These are phyloP conservation scores for Usnea hakonensis DNA, from an alignment of 495 filamentous ascomycete genomes.

Conservation along the genomic window DNA sequence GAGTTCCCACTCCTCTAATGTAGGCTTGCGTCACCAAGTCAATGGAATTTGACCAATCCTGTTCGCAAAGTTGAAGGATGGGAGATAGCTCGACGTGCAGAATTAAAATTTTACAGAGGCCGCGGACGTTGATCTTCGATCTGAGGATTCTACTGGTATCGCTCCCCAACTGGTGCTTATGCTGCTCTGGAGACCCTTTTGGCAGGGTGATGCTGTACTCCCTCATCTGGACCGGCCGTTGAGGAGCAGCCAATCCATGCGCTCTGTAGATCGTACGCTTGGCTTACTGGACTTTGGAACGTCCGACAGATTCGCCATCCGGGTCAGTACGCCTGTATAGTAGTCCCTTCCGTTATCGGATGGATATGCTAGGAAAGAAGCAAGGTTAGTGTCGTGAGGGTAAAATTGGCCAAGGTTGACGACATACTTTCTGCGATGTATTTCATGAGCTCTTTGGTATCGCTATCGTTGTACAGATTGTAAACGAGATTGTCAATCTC, in stretches of 20 bases:
- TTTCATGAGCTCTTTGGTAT: slow-evolving; percentile 15
- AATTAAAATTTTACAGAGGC: not conserved
- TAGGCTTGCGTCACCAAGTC: not conserved
- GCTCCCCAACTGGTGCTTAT: not conserved
- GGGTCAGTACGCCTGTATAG: slow-evolving; percentile 16
- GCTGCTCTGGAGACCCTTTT: not conserved
- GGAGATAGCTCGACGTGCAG: not conserved
- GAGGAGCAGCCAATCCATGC: slow-evolving; percentile 19
- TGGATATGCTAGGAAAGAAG: not conserved
- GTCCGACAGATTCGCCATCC: slow-evolving; percentile 17
- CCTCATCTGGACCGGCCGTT: slow-evolving; percentile 5
- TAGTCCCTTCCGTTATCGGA: slow-evolving; percentile 16
- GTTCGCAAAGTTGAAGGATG: not conserved
- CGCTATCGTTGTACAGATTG: slow-evolving; percentile 15
- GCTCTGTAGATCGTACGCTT: slow-evolving; percentile 15
- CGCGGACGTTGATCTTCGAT: not conserved
- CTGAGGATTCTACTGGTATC: not conserved
- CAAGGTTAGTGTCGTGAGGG: not conserved
- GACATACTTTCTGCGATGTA: slow-evolving; percentile 9
- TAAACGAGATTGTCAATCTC: slow-evolving; percentile 14
- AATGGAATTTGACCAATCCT: not conserved
- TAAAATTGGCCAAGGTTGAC: not conserved
- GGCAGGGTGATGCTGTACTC: not conserved
- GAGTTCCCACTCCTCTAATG: not conserved
- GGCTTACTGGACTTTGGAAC: slow-evolving; percentile 11